Percentiles rank a stretch among this genome's conserved stretches.
Conservation (phyloP, 306 rosid species). For the Rubus idaeus region DNA sequence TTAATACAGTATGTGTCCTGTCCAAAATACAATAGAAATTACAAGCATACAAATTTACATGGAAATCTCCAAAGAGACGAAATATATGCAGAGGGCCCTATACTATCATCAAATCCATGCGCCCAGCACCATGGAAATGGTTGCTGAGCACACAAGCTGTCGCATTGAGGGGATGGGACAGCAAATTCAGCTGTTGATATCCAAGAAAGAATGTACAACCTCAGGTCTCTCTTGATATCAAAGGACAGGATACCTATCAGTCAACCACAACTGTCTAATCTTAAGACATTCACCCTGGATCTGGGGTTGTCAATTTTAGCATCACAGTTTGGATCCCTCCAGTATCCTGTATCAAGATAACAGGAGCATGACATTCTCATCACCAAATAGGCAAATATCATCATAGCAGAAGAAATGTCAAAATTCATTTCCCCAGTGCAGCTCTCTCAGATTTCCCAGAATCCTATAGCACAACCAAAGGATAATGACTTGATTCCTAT, state of each 20-base stretch:
- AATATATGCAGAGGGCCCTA: background rate
- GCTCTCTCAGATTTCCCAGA: background rate
- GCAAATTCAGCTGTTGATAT: background rate
- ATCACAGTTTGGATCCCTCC: background rate
- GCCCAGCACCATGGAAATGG: background rate
- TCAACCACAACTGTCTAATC: background rate
- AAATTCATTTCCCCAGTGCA: background rate
- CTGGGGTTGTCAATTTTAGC: background rate
- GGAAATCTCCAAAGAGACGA: background rate
- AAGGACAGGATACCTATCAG: background rate
- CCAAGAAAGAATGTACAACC: background rate
- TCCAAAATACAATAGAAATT: background rate
- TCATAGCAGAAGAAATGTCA: background rate
- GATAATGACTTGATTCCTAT: background rate
- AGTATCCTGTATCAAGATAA: background rate
- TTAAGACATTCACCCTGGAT: background rate
- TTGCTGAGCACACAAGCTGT: background rate
- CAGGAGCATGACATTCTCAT: background rate
- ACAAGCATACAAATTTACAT: background rate
- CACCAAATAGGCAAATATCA: background rate
- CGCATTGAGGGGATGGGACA: background rate
- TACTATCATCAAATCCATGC: background rate
- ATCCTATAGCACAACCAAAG: background rate
- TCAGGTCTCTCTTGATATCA: background rate
- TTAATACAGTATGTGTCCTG: background rate